A percentile compares a stretch with the other conserved stretches of the same genome.
Evolutionary conservation across 805 yeast genomes (phyloP).

Genomic region (Hanseniaspora vineae): DNA sequence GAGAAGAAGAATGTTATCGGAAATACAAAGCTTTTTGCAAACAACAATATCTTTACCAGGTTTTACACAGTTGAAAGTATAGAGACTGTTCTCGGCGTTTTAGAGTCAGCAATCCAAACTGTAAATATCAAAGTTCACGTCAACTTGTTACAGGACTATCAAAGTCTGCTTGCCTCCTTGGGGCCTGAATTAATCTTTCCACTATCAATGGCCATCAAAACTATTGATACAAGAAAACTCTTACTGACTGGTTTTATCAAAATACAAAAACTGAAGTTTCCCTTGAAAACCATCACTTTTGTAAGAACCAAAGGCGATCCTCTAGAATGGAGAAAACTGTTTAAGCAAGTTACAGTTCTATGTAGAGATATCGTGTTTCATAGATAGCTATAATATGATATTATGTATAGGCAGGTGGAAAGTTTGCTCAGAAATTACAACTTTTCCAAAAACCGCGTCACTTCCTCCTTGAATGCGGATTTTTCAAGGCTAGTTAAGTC

Average conservation of each 20-base stretch:
- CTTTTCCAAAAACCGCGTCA: constrained; percentile 15
- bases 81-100: constrained; percentile 15
- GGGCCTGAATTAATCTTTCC: constrained; percentile 22
- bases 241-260: constrained; percentile 35
- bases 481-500: constrained; percentile 12
- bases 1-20: not conserved
- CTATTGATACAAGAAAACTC: constrained; percentile 33
- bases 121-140: constrained; percentile 15
- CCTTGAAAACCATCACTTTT: constrained; percentile 39
- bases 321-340: constrained; percentile 58
- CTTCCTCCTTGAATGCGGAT: constrained; percentile 13
- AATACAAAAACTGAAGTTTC: constrained; percentile 27
- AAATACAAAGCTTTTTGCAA: constrained; percentile 3
- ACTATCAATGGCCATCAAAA: constrained; percentile 25
- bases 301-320: constrained; percentile 52
- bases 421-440: constrained; percentile 8
- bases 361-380: constrained; percentile 34
- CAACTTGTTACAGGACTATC: constrained; percentile 13
- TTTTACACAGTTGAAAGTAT: constrained; percentile 19
- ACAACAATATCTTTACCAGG: constrained; percentile 12
- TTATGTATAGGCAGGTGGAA: no score
- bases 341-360: constrained; percentile 41
- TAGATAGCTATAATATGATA: not conserved
- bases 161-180: constrained; percentile 6
- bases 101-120: constrained; percentile 19